Percentiles rank a stretch among this genome's conserved stretches.
Evolutionary conservation across 192 early-diverging fungal genomes (phyloP).

Genomic region (Diversispora epigaea): DNA sequence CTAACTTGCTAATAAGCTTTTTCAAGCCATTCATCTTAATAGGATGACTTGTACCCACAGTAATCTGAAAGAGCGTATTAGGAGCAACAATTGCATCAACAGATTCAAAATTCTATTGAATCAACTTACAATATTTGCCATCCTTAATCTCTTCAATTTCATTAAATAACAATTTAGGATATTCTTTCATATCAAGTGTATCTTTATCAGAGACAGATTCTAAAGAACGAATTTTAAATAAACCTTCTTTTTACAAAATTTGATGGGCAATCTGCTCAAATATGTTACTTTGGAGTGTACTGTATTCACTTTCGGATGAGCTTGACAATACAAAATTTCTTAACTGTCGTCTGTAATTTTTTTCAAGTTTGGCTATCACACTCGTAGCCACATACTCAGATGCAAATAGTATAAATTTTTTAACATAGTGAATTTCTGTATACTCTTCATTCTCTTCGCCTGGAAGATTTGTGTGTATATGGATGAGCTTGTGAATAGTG

Average conservation of each 20-base stretch:
- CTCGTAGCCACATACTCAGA: neutral
- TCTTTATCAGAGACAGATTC: neutral
- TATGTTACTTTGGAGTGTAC: neutral
- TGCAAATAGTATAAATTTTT: slow-evolving; percentile 20
- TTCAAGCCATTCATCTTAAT: slow-evolving; percentile 28
- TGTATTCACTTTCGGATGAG: neutral
- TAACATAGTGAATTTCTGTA: neutral
- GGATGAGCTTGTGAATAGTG: slow-evolving; percentile 11
- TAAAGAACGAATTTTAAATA: slow-evolving; percentile 12
- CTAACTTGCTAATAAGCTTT: slow-evolving; percentile 20
- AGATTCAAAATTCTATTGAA: slow-evolving; percentile 23
- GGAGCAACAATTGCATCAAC: slow-evolving; percentile 25
- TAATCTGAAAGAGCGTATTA: slow-evolving; percentile 22
- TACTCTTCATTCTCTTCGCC: slow-evolving; percentile 2
- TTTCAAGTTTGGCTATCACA: slow-evolving; percentile 9
- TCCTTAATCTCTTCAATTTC: neutral
- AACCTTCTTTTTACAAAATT: neutral
- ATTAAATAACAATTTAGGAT: neutral
- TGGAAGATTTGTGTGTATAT: slow-evolving; percentile 18
- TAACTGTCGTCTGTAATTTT: neutral
- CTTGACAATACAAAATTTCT: neutral
- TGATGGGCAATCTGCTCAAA: slow-evolving; percentile 26
- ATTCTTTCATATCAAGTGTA: slow-evolving; percentile 11
- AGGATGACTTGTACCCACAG: slow-evolving; percentile 1
- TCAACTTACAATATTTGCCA: slow-evolving; percentile 1